Percentiles rank a stretch among this genome's conserved stretches.
Evolutionary conservation across 139 green algal species (phyloP).

Genomic region (Chlamydomonas schloesseri): DNA sequence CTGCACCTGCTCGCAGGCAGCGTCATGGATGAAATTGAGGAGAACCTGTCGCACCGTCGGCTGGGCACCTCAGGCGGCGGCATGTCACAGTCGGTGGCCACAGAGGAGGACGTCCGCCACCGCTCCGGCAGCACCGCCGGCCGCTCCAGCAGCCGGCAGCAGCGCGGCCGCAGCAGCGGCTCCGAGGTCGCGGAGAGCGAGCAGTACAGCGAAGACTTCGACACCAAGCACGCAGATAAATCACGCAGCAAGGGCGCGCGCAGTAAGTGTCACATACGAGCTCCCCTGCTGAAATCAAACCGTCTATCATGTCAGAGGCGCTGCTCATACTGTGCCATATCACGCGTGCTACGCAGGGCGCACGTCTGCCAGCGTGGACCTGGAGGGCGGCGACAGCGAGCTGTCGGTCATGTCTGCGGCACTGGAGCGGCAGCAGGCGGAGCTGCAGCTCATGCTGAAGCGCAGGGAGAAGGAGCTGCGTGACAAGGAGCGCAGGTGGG

Average conservation of each 20-base stretch:
- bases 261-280: too few species aligned
- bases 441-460: conserved; percentile 11
- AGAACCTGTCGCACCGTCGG: conserved; percentile 10
- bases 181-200: background rate
- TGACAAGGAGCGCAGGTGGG: conserved; percentile 23
- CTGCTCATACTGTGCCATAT: too few species aligned
- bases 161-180: background rate
- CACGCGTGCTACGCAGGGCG: too few species aligned
- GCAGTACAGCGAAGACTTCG: conserved; percentile 33
- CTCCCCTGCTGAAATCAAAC: too few species aligned
- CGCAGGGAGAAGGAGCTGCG: conserved; percentile 28
- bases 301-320: too few species aligned
- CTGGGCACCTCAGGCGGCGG: conserved; percentile 10
- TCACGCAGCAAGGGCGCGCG: too few species aligned
- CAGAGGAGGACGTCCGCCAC: background rate
- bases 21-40: conserved; percentile 32
- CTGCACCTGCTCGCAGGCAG: conserved; percentile 28
- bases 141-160: background rate
- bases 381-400: conserved; percentile 26
- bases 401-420: conserved; percentile 36
- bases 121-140: conserved; percentile 2
- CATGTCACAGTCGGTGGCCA: background rate
- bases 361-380: background rate
- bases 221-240: too few species aligned
- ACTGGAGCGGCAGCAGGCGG: conserved; percentile 20